Base-by-base conservation (phyloP, 345 rosid genomes). In the Cardamine occulta region DNA sequence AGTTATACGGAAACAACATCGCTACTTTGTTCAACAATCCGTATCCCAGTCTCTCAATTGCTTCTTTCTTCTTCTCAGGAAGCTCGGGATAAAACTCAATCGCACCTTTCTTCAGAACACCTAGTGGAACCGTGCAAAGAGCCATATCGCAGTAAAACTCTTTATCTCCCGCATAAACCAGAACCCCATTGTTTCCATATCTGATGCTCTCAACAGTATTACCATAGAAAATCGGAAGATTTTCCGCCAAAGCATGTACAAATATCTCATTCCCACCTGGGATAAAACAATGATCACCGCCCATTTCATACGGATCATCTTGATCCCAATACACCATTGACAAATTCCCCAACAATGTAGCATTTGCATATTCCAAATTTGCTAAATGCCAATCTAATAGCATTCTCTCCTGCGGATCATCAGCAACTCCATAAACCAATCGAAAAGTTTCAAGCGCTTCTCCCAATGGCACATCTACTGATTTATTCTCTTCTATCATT, bases 321-420 rank as follows among this genome's bases (percentile, higher is more conserved):
- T 93, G 98, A 86, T 95, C 98, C 97, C 99, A 95, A 70, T 89
- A 93, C 0, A 94, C 93, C 99, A 95, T 88, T 3, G 98, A 95
- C 75, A 95, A 70, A 80, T 89, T 89, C 32, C 96, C 85, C 84
- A 95, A 87, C 74, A 93, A 71, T 0, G 98, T 86, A 73, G 98
- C 99, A 83, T 95, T 95, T 8, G 97, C 99, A 61, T 90, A 95
- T 69, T 95, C 96, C 68, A 91, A 85, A 75, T 94, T 94, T 0
- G 97, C 97, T 61, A 91, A 87, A 83, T 91, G 98, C 97, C 98
- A 94, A 81, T 94, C 82, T 69, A 94, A 83, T 26, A 94, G 80
- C 97, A 91, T 91, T 34, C 93, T 81, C 86, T 94, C 98, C 23
- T 89, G 86, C 1, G 73, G 74, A 80, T 89, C 88, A 80, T 85